Percentiles rank a stretch among this genome's conserved stretches.
These are phyloP conservation scores for Aspergillus hortae DNA, from an alignment of 2,329 filamentous ascomycete species.

Conservation along the genomic window DNA sequence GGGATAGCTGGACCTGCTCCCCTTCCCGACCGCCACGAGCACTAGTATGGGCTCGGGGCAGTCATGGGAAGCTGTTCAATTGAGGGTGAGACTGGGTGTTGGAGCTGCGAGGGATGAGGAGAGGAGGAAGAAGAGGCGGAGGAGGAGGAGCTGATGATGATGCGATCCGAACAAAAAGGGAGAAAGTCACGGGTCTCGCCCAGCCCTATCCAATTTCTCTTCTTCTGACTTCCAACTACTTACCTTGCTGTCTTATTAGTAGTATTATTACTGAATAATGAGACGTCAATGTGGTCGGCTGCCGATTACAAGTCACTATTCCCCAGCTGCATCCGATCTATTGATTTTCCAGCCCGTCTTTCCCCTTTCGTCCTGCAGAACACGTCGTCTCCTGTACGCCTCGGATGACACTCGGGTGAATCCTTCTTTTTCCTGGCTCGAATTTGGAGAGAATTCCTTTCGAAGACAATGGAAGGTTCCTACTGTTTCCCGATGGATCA, in stretches of 20 bases:
- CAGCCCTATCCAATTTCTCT: not conserved
- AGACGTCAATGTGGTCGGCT: not conserved
- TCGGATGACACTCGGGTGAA: not conserved
- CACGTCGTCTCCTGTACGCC: not conserved
- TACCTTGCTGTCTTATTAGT: not conserved
- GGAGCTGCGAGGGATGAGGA: not conserved
- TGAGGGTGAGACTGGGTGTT: too few relatives aligned
- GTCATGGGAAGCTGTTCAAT: slow-evolving; percentile 13
- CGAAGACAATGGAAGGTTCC: not conserved
- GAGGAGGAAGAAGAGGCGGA: not conserved
- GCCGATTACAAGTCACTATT: not conserved
- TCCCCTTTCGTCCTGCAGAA: not conserved
- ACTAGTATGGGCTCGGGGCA: slow-evolving; percentile 12
- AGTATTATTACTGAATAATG: not conserved
- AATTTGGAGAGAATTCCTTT: too few relatives aligned
- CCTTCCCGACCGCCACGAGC: slow-evolving; percentile 22
- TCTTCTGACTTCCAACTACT: not conserved
- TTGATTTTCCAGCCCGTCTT: not conserved
- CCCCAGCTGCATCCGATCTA: not conserved
- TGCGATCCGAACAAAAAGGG: not conserved
- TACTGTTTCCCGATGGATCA: not conserved
- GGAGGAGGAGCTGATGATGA: not conserved
- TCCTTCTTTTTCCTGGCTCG: not conserved
- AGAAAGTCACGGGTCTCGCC: not conserved
- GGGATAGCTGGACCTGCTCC: not conserved